These are phyloP conservation scores for Spinacia oleracea DNA, from an alignment of 179 eudicot genomes.

Conservation along the genomic window DNA sequence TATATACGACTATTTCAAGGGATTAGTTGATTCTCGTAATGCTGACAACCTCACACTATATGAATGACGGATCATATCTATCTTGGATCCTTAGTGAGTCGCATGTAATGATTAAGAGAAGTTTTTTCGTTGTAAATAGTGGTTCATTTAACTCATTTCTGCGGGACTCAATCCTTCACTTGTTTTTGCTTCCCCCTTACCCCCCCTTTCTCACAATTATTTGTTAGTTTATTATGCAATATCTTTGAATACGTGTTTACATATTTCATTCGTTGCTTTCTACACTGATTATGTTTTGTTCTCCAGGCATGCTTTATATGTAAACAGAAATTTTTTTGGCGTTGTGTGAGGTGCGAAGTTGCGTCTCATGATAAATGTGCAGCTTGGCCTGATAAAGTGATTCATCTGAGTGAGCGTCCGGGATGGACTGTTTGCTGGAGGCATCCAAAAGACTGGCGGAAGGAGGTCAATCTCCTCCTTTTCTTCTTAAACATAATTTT, in stretches of 20 bases:
- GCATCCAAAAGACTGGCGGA: slow-evolving; percentile 72
- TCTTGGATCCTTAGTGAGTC: neutral
- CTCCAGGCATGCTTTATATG: slow-evolving; percentile 80
- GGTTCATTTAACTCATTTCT: neutral
- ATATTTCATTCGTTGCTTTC: neutral
- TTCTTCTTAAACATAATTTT: slow-evolving; percentile 39
- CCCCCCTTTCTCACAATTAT: neutral
- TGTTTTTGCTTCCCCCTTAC: neutral
- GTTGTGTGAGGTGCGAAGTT: slow-evolving; percentile 73
- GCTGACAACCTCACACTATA: neutral
- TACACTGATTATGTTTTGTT: slow-evolving; percentile 19
- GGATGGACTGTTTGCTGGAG: slow-evolving; percentile 90
- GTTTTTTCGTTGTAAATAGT: neutral
- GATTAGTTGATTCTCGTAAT: neutral
- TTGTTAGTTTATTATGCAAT: neutral
- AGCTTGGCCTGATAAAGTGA: slow-evolving; percentile 75
- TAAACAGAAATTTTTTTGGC: slow-evolving; percentile 63
- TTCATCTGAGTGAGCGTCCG: slow-evolving; percentile 46
- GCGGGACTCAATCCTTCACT: neutral
- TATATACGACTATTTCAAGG: neutral
- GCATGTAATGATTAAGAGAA: neutral
- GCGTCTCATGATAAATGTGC: slow-evolving; percentile 87
- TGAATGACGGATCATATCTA: neutral
- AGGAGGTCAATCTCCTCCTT: slow-evolving; percentile 73
- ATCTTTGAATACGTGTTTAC: neutral